Evolutionary conservation across 108 stramenopile species (phyloP), one percentile per base, ranked within the genome.

Genomic region (Nitzschia palea): DNA sequence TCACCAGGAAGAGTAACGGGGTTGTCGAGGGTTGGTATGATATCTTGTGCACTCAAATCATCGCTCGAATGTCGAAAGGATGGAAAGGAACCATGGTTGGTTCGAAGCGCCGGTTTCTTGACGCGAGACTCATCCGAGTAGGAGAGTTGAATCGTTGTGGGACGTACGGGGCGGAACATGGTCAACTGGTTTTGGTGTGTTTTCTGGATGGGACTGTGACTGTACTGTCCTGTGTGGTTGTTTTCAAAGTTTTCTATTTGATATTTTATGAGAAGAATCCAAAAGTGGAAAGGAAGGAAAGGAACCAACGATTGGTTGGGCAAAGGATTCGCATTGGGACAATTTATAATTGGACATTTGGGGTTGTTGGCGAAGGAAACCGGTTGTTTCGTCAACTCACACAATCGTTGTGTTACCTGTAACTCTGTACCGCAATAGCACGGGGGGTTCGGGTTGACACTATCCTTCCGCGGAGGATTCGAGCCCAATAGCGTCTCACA

Each of bases 1-100:
- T 82, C 86, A 12, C 86, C 86, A 33, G 86, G 86, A n/a, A 86
- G 53, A 1, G 68, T 14, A 18, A 20, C 44, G 0, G 73, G 79
- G 15, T 18, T 56, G 12, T 68, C 53, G 4, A 75, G 55, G 26
- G 17, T 43, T 1, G 58, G 71, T 27, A 72, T 2, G 5, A 34
- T 27, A 4, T 43, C 8, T n/a, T 18, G 14, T 0, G 20, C 20
- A 15, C 15, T 25, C n/a, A 55, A 35, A 12, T 67, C 53, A 26
- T 57, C 45, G 27, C 18, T 3, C 10, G 68, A 30, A 34, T 57
- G 40, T 10, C 44, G 56, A 34, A 70, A 51, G 31, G 69, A 36
- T 5, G 69, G 69, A 32, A 70, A 45, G 34, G 69, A 70, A 6
- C 58, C 69, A 51, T 70, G 69, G 50, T 70, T 61, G 30, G 20